phyloP scores from a whole-genome alignment of 495 filamentous ascomycete species.

The Penicillium roqueforti region DNA sequence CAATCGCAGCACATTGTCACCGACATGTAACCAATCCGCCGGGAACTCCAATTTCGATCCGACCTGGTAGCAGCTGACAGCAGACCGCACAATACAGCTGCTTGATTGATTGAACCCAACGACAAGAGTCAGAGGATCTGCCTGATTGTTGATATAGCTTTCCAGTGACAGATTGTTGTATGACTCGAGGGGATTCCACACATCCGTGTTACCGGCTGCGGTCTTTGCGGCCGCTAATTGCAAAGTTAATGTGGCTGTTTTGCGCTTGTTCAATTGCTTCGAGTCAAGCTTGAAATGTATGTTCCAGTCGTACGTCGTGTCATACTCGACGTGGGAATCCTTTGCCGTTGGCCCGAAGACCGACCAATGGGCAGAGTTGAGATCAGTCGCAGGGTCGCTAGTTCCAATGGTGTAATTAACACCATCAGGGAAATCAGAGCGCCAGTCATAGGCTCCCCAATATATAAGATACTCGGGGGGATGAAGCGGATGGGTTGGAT shows the following conservation, averaged over 20 bases:
- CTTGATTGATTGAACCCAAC: constrained; percentile 36
- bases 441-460: constrained; percentile 54
- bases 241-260: constrained; percentile 49
- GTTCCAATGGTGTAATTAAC: constrained; percentile 49
- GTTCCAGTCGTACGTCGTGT: constrained; percentile 49
- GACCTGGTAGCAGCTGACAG: constrained; percentile 54
- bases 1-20: constrained; percentile 47
- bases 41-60: constrained; percentile 50
- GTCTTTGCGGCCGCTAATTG: constrained; percentile 56
- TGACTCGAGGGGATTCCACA: constrained; percentile 42
- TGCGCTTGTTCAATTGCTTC: constrained; percentile 17
- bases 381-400: constrained; percentile 39
- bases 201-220: constrained; percentile 53
- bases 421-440: constrained; percentile 48
- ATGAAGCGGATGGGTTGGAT: constrained; percentile 41
- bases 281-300: constrained; percentile 45
- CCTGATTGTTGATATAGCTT: constrained; percentile 27
- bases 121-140: constrained; percentile 21
- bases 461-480: constrained; percentile 51
- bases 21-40: constrained; percentile 36
- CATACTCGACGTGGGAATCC: constrained; percentile 33
- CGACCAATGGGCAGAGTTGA: constrained; percentile 55
- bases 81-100: constrained; percentile 52
- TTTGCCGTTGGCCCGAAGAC: constrained; percentile 48
- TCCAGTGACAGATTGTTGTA: constrained; percentile 42